A percentile compares a stretch with the other conserved stretches of the same genome.
Conservation (phyloP, 2,329 filamentous ascomycete genomes). For the Colletotrichum truncatum region DNA sequence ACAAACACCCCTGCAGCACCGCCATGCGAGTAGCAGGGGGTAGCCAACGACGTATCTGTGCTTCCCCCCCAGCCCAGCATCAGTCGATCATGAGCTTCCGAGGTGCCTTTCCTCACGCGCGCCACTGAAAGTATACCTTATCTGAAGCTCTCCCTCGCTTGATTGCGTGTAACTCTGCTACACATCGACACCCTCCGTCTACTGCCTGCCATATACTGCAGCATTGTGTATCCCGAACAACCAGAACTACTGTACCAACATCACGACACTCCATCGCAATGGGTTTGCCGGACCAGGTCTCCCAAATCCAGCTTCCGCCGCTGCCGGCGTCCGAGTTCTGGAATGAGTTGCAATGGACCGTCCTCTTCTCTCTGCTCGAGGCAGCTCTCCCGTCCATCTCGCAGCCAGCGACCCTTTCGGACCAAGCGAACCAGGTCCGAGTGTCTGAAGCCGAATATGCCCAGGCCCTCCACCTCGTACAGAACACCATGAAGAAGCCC, state of each 20-base stretch:
- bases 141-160: conserved; percentile 11
- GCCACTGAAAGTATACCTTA: conserved; percentile 15
- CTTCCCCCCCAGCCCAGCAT: not conserved
- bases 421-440: conserved; percentile 51
- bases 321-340: conserved; percentile 47
- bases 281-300: conserved; percentile 5
- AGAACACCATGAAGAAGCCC: conserved; percentile 45
- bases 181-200: not conserved
- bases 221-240: not conserved
- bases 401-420: conserved; percentile 46
- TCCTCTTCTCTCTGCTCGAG: conserved; percentile 63
- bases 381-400: conserved; percentile 69
- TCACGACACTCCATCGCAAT: conserved; percentile 2
- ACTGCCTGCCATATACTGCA: not conserved
- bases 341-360: conserved; percentile 60
- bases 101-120: conserved; percentile 10
- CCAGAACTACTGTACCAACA: not conserved
- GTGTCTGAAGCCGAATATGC: conserved; percentile 62
- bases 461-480: conserved; percentile 49
- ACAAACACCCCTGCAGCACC: conserved; percentile 24
- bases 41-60: conserved; percentile 11
- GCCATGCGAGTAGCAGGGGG: conserved; percentile 22
- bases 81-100: conserved; percentile 32
- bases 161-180: not conserved
- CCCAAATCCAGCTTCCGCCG: conserved; percentile 19